Conservation (phyloP, 2,329 filamentous ascomycete species). For the Scopulariopsis brevicaulis region DNA sequence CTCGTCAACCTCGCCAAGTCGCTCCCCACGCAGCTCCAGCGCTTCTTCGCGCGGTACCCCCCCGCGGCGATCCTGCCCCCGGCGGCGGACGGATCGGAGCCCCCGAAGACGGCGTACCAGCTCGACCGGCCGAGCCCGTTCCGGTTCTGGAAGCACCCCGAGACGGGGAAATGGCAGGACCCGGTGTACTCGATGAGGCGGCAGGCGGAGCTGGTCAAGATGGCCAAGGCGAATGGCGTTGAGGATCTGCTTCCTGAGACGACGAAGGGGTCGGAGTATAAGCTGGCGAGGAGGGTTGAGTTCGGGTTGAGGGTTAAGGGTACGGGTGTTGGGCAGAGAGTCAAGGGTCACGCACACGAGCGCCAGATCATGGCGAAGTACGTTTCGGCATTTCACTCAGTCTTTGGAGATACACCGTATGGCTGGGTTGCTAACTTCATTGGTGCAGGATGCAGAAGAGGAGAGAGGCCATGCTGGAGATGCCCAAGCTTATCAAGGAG, state of each 20-base stretch:
- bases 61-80: slow-evolving; percentile 49
- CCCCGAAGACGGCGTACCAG: slow-evolving; percentile 35
- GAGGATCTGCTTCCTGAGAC: slow-evolving; percentile 71
- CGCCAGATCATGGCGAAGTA: slow-evolving; percentile 68
- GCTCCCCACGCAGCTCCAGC: slow-evolving; percentile 66
- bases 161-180: slow-evolving; percentile 73
- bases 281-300: slow-evolving; percentile 61
- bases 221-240: slow-evolving; percentile 68
- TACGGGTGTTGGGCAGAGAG: slow-evolving; percentile 81
- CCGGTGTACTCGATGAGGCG: slow-evolving; percentile 73
- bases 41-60: slow-evolving; percentile 85
- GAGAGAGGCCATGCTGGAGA: slow-evolving; percentile 84
- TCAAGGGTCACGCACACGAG: slow-evolving; percentile 94
- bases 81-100: slow-evolving; percentile 24
- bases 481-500: slow-evolving; percentile 82
- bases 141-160: slow-evolving; percentile 62
- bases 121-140: slow-evolving; percentile 66
- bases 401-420: background rate
- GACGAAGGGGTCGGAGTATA: slow-evolving; percentile 62
- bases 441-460: slow-evolving; percentile 65
- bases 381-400: slow-evolving; percentile 18
- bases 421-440: background rate
- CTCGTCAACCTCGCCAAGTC: slow-evolving; percentile 52
- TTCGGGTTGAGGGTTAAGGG: slow-evolving; percentile 78
- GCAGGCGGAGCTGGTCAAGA: slow-evolving; percentile 83